Conservation (phyloP, 768 basidiomycete genomes). For the Hebeloma cylindrosporum region DNA sequence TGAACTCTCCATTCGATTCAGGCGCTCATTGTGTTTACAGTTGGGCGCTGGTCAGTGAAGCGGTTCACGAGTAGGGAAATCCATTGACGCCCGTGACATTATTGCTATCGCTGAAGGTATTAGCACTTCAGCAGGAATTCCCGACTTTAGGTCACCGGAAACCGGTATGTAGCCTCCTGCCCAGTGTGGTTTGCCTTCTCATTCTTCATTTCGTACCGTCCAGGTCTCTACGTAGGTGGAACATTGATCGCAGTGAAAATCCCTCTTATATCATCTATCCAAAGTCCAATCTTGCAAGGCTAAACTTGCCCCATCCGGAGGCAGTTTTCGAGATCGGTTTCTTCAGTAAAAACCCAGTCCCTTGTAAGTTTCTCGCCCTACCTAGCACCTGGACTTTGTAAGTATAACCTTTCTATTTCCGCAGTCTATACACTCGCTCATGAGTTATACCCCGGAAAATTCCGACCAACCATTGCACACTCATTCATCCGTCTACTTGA, state of each 20-base stretch:
- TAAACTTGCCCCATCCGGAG: conserved; percentile 88
- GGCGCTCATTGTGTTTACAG: conserved; percentile 32
- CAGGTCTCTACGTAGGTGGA: conserved; percentile 57
- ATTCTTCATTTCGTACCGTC: background rate
- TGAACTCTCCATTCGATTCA: background rate
- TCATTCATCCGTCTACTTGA: conserved; percentile 84
- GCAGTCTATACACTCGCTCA: conserved; percentile 88
- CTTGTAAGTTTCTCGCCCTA: conserved; percentile 51
- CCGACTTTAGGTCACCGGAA: conserved; percentile 85
- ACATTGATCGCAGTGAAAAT: no score
- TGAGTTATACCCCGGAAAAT: conserved; percentile 90
- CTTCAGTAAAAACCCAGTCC: conserved; percentile 76
- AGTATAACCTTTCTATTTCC: background rate
- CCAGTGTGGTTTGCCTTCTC: background rate
- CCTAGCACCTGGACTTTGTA: background rate
- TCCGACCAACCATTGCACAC: conserved; percentile 85
- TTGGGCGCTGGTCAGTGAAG: conserved; percentile 61
- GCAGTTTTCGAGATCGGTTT: conserved; percentile 93
- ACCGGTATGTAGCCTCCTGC: conserved; percentile 55
- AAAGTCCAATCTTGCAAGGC: conserved; percentile 75
- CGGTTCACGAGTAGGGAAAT: background rate
- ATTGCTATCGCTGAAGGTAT: conserved; percentile 46
- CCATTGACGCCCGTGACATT: background rate
- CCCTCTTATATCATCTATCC: background rate
- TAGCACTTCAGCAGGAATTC: conserved; percentile 81